Percentiles rank a stretch among this genome's conserved stretches.
Evolutionary conservation across 768 basidiomycete species (phyloP).

Genomic region (Lactifluus echinatus): DNA sequence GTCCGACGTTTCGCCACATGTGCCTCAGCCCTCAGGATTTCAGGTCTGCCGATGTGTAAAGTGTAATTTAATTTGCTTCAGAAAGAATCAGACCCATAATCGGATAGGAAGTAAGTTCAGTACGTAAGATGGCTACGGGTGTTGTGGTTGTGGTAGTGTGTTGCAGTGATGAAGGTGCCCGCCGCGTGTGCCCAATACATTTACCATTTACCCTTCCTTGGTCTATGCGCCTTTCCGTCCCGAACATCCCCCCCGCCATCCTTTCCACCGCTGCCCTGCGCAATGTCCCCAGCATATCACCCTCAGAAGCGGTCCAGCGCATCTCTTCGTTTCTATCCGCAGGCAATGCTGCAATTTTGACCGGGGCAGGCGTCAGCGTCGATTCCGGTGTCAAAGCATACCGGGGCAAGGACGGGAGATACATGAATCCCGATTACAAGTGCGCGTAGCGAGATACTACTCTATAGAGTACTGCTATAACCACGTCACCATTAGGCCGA

Average conservation of each 20-base stretch:
- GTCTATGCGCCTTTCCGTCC: slow-evolving; percentile 70
- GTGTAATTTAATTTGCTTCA: background rate
- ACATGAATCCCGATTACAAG: slow-evolving; percentile 89
- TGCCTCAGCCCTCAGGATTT: background rate
- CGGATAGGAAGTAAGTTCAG: background rate
- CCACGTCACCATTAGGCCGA: slow-evolving; percentile 19
- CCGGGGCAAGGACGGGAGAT: slow-evolving; percentile 74
- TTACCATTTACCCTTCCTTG: background rate
- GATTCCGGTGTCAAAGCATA: slow-evolving; percentile 96
- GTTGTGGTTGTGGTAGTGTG: too few species aligned
- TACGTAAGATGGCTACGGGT: too few species aligned
- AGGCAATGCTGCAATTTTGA: slow-evolving; percentile 69
- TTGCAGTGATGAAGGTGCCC: background rate
- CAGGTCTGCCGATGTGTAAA: too few species aligned
- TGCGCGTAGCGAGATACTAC: slow-evolving; percentile 28
- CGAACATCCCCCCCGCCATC: slow-evolving; percentile 57
- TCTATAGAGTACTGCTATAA: background rate
- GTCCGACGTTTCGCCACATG: background rate
- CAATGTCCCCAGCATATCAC: slow-evolving; percentile 32
- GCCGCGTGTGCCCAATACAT: background rate
- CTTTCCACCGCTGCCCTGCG: slow-evolving; percentile 35
- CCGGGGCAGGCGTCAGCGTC: slow-evolving; percentile 91
- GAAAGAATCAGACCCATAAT: background rate
- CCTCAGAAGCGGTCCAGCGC: slow-evolving; percentile 47
- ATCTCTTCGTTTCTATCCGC: slow-evolving; percentile 55